Conservation (phyloP, 192 early-diverging fungal species). For the Geranomyces variabilis region DNA sequence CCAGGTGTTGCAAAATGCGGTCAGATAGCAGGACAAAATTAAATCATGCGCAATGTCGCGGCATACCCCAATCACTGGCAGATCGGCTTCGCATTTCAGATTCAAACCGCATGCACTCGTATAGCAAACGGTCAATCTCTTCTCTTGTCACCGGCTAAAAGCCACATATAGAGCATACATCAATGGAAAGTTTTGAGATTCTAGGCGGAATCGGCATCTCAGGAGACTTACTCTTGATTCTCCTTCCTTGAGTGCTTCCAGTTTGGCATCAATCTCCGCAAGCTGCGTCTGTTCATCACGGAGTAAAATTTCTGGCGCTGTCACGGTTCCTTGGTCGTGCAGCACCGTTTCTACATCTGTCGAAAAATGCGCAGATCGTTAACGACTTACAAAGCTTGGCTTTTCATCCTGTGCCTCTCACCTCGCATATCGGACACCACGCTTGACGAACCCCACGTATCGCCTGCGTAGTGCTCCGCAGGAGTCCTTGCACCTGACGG, state of each 20-base stretch:
- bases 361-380: not conserved
- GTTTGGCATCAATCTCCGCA: constrained; percentile 14
- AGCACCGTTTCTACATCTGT: constrained; percentile 32
- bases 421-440: not conserved
- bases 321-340: constrained; percentile 2
- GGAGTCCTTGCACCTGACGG: constrained; percentile 26
- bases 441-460: not conserved
- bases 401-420: not conserved
- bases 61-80: constrained; percentile 1
- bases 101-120: constrained; percentile 21
- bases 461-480: not conserved
- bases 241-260: constrained; percentile 12
- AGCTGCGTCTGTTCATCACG: constrained; percentile 17
- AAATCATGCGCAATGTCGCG: not conserved
- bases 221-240: constrained; percentile 7
- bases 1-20: not conserved
- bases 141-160: constrained; percentile 25
- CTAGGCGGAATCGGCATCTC: not conserved
- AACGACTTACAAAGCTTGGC: too few relatives aligned
- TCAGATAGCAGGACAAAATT: not conserved
- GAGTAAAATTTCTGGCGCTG: constrained; percentile 9
- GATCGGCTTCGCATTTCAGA: constrained; percentile 3
- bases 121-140: constrained; percentile 12
- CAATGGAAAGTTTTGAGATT: not conserved
- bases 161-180: not conserved